phyloP scores from a whole-genome alignment of 352 stramenopile species.

The Phytophthora citricola region DNA sequence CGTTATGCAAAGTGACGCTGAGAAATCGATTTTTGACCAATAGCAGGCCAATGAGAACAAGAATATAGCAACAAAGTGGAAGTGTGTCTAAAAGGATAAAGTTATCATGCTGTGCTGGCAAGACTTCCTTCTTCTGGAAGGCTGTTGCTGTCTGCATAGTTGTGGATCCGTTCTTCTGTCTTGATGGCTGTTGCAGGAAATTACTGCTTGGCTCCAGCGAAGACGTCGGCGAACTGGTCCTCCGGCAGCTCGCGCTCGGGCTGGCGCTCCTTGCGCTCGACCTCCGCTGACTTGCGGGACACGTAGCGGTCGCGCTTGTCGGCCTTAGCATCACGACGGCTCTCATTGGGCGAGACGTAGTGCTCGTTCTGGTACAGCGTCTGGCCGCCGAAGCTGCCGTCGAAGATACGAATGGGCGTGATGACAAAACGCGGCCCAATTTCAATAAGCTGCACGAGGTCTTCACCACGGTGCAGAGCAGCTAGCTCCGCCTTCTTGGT shows the following conservation, averaged over 20 bases:
- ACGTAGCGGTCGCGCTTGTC: slow-evolving; percentile 95
- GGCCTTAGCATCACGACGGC: slow-evolving; percentile 87
- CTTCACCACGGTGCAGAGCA: slow-evolving; percentile 84
- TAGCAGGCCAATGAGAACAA: slow-evolving; percentile 17
- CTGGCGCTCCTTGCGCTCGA: slow-evolving; percentile 76
- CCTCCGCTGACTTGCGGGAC: slow-evolving; percentile 88
- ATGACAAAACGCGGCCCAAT: slow-evolving; percentile 99
- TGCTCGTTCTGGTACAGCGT: slow-evolving; percentile 98
- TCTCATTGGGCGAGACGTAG: slow-evolving; percentile 97
- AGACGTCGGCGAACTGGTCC: slow-evolving; percentile 89
- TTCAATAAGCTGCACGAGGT: slow-evolving; percentile 97
- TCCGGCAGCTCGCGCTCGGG: slow-evolving; percentile 72
- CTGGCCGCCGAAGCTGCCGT: slow-evolving; percentile 98
- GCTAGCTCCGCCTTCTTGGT: slow-evolving; percentile 93
- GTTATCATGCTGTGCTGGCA: slow-evolving; percentile 15
- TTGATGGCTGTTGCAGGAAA: not conserved
- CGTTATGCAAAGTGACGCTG: slow-evolving; percentile 21
- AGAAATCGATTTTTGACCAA: slow-evolving; percentile 8
- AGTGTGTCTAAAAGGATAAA: slow-evolving; percentile 23
- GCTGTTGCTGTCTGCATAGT: not conserved
- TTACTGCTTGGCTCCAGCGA: slow-evolving; percentile 63
- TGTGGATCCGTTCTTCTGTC: not conserved
- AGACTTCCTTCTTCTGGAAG: slow-evolving; percentile 11
- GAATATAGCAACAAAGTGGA: slow-evolving; percentile 5
- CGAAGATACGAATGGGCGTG: slow-evolving; percentile 98